A percentile compares a stretch with the other conserved stretches of the same genome.
Evolutionary conservation across 2,329 filamentous ascomycete genomes (phyloP).

Genomic region (Fusarium euwallaceae): DNA sequence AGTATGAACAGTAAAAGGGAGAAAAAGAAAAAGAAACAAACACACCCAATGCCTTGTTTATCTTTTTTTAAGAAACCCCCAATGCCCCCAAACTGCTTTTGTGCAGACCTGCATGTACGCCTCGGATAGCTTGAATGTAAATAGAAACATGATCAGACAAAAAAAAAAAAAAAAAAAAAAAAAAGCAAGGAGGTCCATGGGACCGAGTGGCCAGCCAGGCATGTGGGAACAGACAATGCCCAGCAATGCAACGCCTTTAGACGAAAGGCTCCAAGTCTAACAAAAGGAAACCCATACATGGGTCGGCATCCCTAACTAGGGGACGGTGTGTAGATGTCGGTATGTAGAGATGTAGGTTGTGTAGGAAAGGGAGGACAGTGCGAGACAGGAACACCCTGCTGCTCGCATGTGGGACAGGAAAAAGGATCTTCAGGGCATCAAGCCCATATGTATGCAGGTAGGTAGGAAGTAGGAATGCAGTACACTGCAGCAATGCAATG

Average conservation of each 20-base stretch:
- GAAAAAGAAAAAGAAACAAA: background rate
- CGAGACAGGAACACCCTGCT: constrained; percentile 4
- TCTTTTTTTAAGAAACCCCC: constrained; percentile 31
- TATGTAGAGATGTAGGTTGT: background rate
- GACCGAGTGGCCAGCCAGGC: constrained; percentile 9
- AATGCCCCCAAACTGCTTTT: constrained; percentile 35
- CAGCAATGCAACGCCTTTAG: constrained; percentile 9
- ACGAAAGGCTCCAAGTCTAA: constrained; percentile 22
- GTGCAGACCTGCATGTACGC: constrained; percentile 28
- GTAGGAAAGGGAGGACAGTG: constrained; percentile 10
- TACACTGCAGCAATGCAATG: background rate
- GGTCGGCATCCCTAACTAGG: background rate
- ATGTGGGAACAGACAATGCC: background rate
- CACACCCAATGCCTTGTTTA: constrained; percentile 36
- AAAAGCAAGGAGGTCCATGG: background rate
- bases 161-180: background rate
- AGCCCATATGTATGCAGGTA: constrained; percentile 8
- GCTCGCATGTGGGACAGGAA: constrained; percentile 8
- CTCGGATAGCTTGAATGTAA: constrained; percentile 18
- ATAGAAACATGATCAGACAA: background rate
- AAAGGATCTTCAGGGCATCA: constrained; percentile 11
- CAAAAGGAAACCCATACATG: constrained; percentile 32
- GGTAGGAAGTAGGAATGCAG: background rate
- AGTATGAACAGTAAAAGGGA: background rate
- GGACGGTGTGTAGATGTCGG: background rate